These are phyloP conservation scores for Cyberlindnera bimundalis DNA, from an alignment of 805 yeast genomes.

Conservation along the genomic window DNA sequence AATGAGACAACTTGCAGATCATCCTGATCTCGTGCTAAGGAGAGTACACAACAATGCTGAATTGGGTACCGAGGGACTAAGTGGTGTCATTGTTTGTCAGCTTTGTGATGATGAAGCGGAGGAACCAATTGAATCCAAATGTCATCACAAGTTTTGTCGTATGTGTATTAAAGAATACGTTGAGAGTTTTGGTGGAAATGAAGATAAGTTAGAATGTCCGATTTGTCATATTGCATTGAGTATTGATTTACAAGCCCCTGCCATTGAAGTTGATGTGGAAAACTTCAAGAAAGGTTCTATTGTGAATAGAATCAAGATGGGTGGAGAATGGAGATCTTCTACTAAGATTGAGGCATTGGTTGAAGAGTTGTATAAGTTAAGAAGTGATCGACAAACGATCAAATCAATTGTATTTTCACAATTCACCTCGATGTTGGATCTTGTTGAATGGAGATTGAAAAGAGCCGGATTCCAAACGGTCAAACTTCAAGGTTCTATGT, in stretches of 20 bases:
- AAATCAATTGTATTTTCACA: conserved; percentile 97
- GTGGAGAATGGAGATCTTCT: conserved; percentile 88
- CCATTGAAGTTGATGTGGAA: conserved; percentile 60
- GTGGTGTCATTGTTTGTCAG: conserved; percentile 71
- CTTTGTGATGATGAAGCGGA: conserved; percentile 98
- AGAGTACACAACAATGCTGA: conserved; percentile 45
- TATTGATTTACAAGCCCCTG: conserved; percentile 85
- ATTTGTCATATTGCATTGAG: conserved; percentile 93
- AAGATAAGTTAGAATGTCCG: conserved; percentile 73
- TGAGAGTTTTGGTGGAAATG: conserved; percentile 69
- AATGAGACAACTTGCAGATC: conserved; percentile 98
- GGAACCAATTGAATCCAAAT: conserved; percentile 91
- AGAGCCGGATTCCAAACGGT: conserved; percentile 95
- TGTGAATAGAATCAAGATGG: conserved; percentile 83
- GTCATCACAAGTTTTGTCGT: conserved; percentile 92
- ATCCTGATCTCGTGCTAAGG: conserved; percentile 90
- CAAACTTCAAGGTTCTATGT: conserved; percentile 94
- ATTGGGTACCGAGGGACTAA: conserved; percentile 29
- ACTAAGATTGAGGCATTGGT: conserved; percentile 96
- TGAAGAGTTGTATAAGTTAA: conserved; percentile 82
- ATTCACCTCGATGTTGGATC: conserved; percentile 93
- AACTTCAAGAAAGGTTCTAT: conserved; percentile 63
- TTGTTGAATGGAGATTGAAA: conserved; percentile 92
- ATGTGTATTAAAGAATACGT: conserved; percentile 88
- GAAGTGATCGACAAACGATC: conserved; percentile 85